A percentile compares a stretch with the other conserved stretches of the same genome.
Evolutionary conservation across 176 grass and related monocot genomes (phyloP).

Genomic region (Zoysia pacifica): DNA sequence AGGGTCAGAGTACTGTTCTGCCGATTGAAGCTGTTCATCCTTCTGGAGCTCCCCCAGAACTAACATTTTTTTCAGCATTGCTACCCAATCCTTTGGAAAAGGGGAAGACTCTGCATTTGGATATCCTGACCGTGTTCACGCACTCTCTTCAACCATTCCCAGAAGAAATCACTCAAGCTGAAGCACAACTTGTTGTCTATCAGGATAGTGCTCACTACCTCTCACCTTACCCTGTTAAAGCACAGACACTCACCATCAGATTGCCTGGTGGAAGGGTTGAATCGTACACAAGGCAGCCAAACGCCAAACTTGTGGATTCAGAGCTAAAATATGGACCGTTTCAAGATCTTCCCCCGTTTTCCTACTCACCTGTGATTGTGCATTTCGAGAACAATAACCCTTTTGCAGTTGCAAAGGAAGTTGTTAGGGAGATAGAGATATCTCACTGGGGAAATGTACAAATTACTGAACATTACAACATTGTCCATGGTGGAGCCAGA

Average conservation of each 20-base stretch:
- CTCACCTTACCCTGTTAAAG: constrained; percentile 83
- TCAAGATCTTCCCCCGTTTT: constrained; percentile 71
- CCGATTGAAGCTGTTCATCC: constrained; percentile 66
- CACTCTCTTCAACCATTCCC: constrained; percentile 90
- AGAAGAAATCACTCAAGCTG: constrained; percentile 93
- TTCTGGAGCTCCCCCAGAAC: constrained; percentile 62
- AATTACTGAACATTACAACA: constrained; percentile 86
- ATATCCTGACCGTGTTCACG: constrained; percentile 70
- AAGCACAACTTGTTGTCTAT: constrained; percentile 90
- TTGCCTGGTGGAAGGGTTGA: constrained; percentile 88
- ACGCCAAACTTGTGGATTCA: constrained; percentile 70
- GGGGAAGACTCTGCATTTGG: constrained; percentile 67
- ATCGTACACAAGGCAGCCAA: constrained; percentile 83
- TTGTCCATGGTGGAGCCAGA: constrained; percentile 83
- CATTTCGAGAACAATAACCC: constrained; percentile 99
- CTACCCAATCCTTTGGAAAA: constrained; percentile 74
- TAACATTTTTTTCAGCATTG: constrained; percentile 78
- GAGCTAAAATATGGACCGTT: constrained; percentile 89
- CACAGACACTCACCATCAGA: constrained; percentile 82
- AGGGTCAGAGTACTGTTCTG: constrained; percentile 56
- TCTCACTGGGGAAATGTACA: constrained; percentile 96
- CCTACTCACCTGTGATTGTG: constrained; percentile 66
- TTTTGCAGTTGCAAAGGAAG: constrained; percentile 84
- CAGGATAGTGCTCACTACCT: constrained; percentile 77
- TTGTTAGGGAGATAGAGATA: constrained; percentile 91